Base-by-base conservation (phyloP, 169 alveolate genomes). In the Ichthyophthirius multifiliis region DNA sequence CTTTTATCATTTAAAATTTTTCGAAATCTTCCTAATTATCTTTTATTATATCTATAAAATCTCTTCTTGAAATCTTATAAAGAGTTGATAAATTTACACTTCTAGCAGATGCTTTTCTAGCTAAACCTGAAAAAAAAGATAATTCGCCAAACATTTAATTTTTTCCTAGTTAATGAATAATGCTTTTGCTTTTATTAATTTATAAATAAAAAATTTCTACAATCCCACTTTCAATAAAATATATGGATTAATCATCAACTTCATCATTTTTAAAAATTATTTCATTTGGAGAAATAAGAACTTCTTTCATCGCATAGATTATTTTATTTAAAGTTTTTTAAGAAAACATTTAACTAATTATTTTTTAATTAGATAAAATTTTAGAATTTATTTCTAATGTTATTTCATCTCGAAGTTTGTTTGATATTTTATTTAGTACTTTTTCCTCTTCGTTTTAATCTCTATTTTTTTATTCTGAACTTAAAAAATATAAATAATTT, bases 31-130 rank as follows among this genome's bases (percentile, higher is more conserved):
- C 65, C 34, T 41, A 18, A 23, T 41, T 76, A 27, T 62, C 43
- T 6, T 62, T 18, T 1, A 62, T 37, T 5, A 62, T 27, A 18
- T 43, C 41, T 39, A 39, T 39, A 62, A 62, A 62, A 18, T 62
- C 44, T 4, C 41, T 64, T 76, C 75, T 62, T 10, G 63, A 64
- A 34, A 76, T 76, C 34, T 23, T 27, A 41, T 62, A 76, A 35
- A 62, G 47, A 16, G 63, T 32, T 15, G 78, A 37, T 43, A 78
- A 67, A 30, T 74, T 73, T 10, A 74, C 65, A 45, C 75, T 62
- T 43, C 77, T 63, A 76, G 88, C 64, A 44, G 82, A 43, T 45
- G 65, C 74, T 62, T 81, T 18, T 41, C 76, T 86, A 74, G 46
- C 63, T 75, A 80, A 64, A 15, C 71, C 81, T n/a, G 81, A 64